Conservation (phyloP, 305 asterid species). For the Fraxinus sp. region DNA sequence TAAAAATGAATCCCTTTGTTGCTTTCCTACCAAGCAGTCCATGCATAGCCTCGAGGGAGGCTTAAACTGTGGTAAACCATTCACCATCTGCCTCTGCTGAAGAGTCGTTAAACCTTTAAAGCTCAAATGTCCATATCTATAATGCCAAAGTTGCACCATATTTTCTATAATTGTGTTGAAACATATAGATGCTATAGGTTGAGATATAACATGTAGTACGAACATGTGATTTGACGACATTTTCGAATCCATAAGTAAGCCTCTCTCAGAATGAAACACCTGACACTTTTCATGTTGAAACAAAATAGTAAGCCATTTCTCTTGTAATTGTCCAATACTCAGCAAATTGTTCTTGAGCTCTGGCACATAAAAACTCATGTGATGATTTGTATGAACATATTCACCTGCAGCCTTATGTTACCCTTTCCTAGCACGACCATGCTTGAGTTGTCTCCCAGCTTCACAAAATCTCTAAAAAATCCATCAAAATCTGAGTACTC, state of each 20-base stretch:
- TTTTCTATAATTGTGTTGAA: too few species aligned
- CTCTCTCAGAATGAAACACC: not conserved
- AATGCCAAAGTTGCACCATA: not conserved
- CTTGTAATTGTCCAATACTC: not conserved
- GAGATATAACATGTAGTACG: not conserved
- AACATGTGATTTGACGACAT: not conserved
- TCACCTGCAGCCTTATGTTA: not conserved
- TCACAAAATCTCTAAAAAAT: not conserved
- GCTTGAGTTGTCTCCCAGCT: not conserved
- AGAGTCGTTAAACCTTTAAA: not conserved
- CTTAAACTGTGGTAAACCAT: not conserved
- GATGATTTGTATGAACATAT: not conserved
- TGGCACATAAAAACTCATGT: not conserved
- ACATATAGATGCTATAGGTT: not conserved
- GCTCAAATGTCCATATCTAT: not conserved
- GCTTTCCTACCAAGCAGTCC: not conserved
- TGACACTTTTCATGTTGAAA: too few species aligned
- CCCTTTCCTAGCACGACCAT: not conserved
- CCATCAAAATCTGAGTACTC: too few species aligned
- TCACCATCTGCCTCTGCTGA: not conserved
- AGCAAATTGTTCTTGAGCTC: not conserved
- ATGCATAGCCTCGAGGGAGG: not conserved
- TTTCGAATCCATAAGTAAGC: not conserved
- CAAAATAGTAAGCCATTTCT: not conserved
- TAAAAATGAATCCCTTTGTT: too few species aligned